Percentiles rank a stretch among this genome's conserved stretches.
These are phyloP conservation scores for Hippophae gyantsensis DNA, from an alignment of 306 rosid species.

Conservation along the genomic window DNA sequence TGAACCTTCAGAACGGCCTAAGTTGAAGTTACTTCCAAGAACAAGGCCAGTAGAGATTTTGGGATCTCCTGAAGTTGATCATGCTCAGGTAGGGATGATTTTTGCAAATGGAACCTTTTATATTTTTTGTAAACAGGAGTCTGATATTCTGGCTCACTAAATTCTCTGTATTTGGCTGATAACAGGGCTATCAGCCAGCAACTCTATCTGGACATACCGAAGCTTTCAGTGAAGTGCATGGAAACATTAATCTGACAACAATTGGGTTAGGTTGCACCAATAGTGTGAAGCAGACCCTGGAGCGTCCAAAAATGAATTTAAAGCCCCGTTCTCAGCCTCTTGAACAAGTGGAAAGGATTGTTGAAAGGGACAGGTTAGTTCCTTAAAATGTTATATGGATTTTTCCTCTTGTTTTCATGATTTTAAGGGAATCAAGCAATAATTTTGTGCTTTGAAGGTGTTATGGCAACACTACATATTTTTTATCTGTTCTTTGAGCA, in stretches of 20 bases:
- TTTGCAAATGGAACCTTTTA: conserved; percentile 4
- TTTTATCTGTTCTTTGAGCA: too few species aligned
- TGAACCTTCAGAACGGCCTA: conserved; percentile 60
- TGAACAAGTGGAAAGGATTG: conserved; percentile 45
- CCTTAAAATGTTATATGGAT: too few species aligned
- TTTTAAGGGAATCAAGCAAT: too few species aligned
- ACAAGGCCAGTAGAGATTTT: conserved; percentile 46
- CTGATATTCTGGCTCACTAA: conserved; percentile 7
- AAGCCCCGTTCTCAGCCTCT: conserved; percentile 69
- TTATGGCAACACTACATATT: too few species aligned
- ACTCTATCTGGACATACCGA: conserved; percentile 40
- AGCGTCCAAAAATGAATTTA: conserved; percentile 82
- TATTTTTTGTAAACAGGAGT: neutral
- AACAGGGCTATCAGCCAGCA: conserved; percentile 33
- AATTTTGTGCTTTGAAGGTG: too few species aligned
- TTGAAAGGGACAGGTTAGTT: conserved; percentile 65
- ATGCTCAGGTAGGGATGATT: conserved; percentile 41
- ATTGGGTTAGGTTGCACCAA: conserved; percentile 43
- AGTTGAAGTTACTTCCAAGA: conserved; percentile 71
- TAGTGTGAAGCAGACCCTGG: conserved; percentile 49
- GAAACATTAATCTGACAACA: conserved; percentile 38
- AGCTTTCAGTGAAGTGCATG: conserved; percentile 36
- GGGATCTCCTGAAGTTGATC: conserved; percentile 38
- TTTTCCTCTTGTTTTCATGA: too few species aligned
- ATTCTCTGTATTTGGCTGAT: conserved; percentile 17